These are phyloP conservation scores for Orbilia oligospora DNA, from an alignment of 2,329 filamentous ascomycete species.

Conservation along the genomic window DNA sequence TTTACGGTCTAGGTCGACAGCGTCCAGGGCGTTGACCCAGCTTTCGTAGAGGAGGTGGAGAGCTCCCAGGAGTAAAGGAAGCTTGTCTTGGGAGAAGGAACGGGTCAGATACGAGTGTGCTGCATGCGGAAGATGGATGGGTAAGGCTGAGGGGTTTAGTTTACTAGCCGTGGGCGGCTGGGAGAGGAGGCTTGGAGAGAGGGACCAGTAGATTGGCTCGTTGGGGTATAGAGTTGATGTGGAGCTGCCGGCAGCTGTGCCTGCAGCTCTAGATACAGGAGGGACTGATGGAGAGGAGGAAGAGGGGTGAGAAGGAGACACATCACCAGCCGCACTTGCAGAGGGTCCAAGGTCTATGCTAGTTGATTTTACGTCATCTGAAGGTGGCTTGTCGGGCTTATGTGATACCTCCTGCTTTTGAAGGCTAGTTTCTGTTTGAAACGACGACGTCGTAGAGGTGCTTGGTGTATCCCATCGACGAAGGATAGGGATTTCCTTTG, in stretches of 20 bases:
- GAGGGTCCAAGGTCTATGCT: constrained; percentile 44
- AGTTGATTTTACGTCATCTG: constrained; percentile 42
- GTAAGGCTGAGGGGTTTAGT: constrained; percentile 55
- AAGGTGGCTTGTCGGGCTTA: constrained; percentile 6
- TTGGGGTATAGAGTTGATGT: constrained; percentile 7
- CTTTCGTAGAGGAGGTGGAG: constrained; percentile 52
- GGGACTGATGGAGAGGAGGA: background rate
- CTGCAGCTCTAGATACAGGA: background rate
- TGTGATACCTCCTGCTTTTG: constrained; percentile 38
- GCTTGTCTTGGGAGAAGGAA: constrained; percentile 37
- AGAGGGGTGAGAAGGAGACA: constrained; percentile 1
- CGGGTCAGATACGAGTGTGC: constrained; percentile 46
- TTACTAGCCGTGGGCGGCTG: constrained; percentile 40
- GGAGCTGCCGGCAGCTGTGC: constrained; percentile 17
- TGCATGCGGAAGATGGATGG: constrained; percentile 54
- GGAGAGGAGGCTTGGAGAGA: constrained; percentile 40
- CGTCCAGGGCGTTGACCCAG: constrained; percentile 40
- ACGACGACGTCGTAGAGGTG: constrained; percentile 6
- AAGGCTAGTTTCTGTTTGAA: constrained; percentile 41
- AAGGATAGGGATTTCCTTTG: constrained; percentile 52
- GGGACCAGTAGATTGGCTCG: constrained; percentile 53
- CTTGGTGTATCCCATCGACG: constrained; percentile 48
- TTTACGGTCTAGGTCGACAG: constrained; percentile 47
- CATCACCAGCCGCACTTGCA: constrained; percentile 31
- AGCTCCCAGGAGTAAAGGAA: constrained; percentile 49